phyloP scores from a whole-genome alignment of 2,329 filamentous ascomycete genomes.

The Rhynchosporium agropyri region DNA sequence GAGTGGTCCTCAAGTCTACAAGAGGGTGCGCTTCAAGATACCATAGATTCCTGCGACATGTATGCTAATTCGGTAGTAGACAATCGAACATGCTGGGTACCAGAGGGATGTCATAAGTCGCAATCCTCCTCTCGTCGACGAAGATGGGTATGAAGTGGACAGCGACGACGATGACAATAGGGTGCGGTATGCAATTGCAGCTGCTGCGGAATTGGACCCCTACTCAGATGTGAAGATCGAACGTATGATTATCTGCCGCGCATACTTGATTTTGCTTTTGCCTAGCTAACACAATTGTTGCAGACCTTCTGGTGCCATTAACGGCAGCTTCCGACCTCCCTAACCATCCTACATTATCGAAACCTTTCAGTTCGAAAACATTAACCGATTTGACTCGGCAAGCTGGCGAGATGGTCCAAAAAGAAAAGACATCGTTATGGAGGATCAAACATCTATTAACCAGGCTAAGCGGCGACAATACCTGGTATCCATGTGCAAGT shows the following conservation, averaged over 20 bases:
- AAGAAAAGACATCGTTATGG: conserved; percentile 73
- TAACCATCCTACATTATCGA: conserved; percentile 72
- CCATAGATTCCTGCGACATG: conserved; percentile 18
- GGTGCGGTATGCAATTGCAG: conserved; percentile 60
- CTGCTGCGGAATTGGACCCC: conserved; percentile 71
- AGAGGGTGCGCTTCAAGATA: conserved; percentile 57
- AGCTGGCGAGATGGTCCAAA: conserved; percentile 70
- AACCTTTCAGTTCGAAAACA: conserved; percentile 73
- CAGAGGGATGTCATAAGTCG: conserved; percentile 71
- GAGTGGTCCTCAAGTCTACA: conserved; percentile 68
- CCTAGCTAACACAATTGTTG: conserved; percentile 40
- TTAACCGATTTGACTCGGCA: conserved; percentile 72
- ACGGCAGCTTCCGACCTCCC: conserved; percentile 75
- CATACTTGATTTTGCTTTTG: background rate
- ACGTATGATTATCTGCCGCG: conserved; percentile 53
- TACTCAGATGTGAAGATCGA: conserved; percentile 74
- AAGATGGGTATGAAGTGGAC: conserved; percentile 77
- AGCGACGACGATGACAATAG: conserved; percentile 70
- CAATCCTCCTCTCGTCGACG: conserved; percentile 73
- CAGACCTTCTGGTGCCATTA: conserved; percentile 75
- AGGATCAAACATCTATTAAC: conserved; percentile 74
- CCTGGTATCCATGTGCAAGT: conserved; percentile 63
- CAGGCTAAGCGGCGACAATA: conserved; percentile 73
- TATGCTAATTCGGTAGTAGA: conserved; percentile 48
- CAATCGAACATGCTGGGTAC: conserved; percentile 74